Base-by-base conservation (phyloP, 2,329 filamentous ascomycete species). In the Trichoderma gracile region DNA sequence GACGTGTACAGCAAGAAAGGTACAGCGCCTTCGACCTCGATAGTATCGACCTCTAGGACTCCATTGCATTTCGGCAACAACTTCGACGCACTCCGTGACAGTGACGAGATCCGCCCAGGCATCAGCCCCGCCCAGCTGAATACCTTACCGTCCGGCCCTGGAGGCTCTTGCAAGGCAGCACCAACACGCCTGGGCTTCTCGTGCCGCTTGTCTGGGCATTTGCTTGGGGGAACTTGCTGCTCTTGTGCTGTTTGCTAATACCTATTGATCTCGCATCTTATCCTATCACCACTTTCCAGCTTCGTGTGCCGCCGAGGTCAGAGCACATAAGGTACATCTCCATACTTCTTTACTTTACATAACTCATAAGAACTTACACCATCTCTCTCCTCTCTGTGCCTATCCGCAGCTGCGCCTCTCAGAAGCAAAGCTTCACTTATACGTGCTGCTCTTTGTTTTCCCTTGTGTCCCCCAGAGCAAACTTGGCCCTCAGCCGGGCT, bases 101-200 rank as follows among this genome's bases (percentile, higher is more conserved):
- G 27, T 58, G 45, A 64, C 38, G 61, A 57, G 55, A 57, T 53
- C 14, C 52, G 53, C 61, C 33, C 53, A 58, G 61, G 61, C 61
- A 64, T 64, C 61, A 64, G 61, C 61, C 53, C 61, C 61, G 33
- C 61, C 27, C 33, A 64, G 61, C 61, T 64, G 61, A 64, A 64
- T n/a, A 21, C 27, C n/a, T 6, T 49, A 33, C 27, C 15, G 19
- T 3, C 27, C 15, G 19, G 12, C 33, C 14, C 49, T 19, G 17
- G 49, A 52, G 49, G 49, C 49, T 52, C 33, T 38, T 38, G 33
- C 49, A 52, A 52, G 49, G 49, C 49, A 55, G 14, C 52, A 42
- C 50, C 14, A 23, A 23, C 33, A 21, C 25, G 23, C 33, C 42
- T 38, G 47, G 47, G 25, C 60, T 47, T 25, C 23, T 42, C 19